These are phyloP conservation scores for Pichia sp. DNA, from an alignment of 1,139 yeast genomes.

Conservation along the genomic window DNA sequence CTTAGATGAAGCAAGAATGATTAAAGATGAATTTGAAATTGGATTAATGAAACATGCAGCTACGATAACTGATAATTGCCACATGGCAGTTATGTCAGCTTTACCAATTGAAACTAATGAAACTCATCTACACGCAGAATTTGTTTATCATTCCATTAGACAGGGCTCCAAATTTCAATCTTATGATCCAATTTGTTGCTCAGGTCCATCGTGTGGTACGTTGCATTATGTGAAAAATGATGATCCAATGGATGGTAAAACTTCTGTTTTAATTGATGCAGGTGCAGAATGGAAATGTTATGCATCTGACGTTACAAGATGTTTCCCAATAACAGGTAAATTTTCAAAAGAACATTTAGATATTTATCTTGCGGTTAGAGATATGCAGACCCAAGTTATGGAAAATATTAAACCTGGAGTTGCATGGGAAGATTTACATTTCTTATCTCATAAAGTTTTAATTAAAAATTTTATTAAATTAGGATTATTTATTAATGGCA, in stretches of 20 bases:
- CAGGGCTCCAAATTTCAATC: slow-evolving; percentile 88
- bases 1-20: slow-evolving; percentile 76
- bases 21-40: slow-evolving; percentile 79
- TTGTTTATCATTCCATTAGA: slow-evolving; percentile 84
- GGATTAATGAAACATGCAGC: slow-evolving; percentile 74
- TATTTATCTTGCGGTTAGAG: slow-evolving; percentile 72
- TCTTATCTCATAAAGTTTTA: slow-evolving; percentile 69
- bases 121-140: slow-evolving; percentile 92
- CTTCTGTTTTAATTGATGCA: slow-evolving; percentile 80
- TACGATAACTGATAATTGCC: slow-evolving; percentile 79
- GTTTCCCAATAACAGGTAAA: slow-evolving; percentile 86
- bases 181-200: slow-evolving; percentile 92
- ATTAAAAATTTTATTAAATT: slow-evolving; percentile 63
- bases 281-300: slow-evolving; percentile 96
- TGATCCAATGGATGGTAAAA: slow-evolving; percentile 37
- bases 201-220: slow-evolving; percentile 88
- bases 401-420: slow-evolving; percentile 71
- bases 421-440: slow-evolving; percentile 78
- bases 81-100: slow-evolving; percentile 88
- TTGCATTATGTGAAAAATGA: slow-evolving; percentile 86
- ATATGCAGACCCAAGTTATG: slow-evolving; percentile 77
- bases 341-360: slow-evolving; percentile 85
- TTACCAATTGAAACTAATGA: slow-evolving; percentile 81
- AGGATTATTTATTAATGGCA: slow-evolving; percentile 68
- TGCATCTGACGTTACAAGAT: slow-evolving; percentile 90